phyloP scores from a whole-genome alignment of 768 basidiomycete species.

The Tulasnella sp. region DNA sequence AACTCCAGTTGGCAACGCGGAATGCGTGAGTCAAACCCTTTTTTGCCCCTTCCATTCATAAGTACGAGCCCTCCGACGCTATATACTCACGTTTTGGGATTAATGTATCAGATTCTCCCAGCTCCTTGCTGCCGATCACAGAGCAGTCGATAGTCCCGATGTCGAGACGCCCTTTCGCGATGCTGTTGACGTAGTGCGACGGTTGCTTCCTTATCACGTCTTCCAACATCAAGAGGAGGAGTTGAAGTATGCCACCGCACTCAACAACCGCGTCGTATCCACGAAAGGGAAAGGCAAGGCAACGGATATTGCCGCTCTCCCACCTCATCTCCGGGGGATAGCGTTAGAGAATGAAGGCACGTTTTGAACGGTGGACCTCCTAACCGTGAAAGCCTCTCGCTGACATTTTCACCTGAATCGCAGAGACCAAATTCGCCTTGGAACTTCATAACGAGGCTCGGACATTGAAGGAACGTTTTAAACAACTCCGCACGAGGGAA shows the following conservation, averaged over 20 bases:
- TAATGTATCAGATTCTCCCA: conserved; percentile 35
- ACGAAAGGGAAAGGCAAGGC: conserved; percentile 57
- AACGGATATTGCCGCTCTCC: conserved; percentile 19
- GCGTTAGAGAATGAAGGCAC: not conserved
- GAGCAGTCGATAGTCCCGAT: conserved; percentile 48
- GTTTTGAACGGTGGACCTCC: not conserved
- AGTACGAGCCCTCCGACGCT: not conserved
- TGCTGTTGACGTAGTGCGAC: conserved; percentile 48
- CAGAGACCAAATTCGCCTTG: conserved; percentile 62
- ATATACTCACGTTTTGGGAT: not conserved
- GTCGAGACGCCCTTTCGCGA: conserved; percentile 58
- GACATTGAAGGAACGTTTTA: conserved; percentile 47
- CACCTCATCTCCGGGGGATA: not conserved
- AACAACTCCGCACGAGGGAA: conserved; percentile 43
- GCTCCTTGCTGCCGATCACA: conserved; percentile 52
- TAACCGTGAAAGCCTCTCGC: not conserved
- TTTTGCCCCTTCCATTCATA: not conserved
- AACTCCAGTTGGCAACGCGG: not conserved
- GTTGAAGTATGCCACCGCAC: conserved; percentile 26
- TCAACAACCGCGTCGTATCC: not conserved
- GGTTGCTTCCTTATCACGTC: conserved; percentile 69
- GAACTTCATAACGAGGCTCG: conserved; percentile 49
- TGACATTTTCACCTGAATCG: not conserved
- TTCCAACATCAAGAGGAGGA: conserved; percentile 68
- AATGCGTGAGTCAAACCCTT: conserved; percentile 4